These are phyloP conservation scores for Russula sp. DNA, from an alignment of 768 basidiomycete species.

Conservation along the genomic window DNA sequence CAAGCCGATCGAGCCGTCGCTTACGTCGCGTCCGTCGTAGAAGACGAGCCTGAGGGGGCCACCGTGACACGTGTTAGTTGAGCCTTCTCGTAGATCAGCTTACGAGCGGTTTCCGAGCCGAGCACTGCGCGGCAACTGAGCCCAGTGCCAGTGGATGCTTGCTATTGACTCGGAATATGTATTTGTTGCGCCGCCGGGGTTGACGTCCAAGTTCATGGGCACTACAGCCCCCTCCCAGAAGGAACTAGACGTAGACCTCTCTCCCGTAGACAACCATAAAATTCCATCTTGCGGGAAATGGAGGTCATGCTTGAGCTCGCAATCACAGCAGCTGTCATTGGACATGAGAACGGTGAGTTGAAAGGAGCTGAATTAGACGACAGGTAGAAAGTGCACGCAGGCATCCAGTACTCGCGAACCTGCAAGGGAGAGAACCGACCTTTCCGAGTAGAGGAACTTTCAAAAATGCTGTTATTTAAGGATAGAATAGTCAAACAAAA, in stretches of 20 bases:
- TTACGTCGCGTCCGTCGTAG: background rate
- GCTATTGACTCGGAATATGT: background rate
- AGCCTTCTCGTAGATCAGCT: too few relatives aligned
- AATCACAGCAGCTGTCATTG: slow-evolving; percentile 10
- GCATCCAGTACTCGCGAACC: slow-evolving; percentile 9
- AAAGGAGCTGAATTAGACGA: background rate
- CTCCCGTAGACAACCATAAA: slow-evolving; percentile 9
- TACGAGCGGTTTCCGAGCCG: too few relatives aligned
- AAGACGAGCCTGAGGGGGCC: too few relatives aligned
- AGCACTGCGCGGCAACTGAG: too few relatives aligned
- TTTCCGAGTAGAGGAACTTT: too few relatives aligned
- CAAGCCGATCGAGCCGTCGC: slow-evolving; percentile 1
- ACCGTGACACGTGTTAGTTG: too few relatives aligned
- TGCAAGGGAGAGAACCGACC: background rate
- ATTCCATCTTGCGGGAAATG: slow-evolving; percentile 7
- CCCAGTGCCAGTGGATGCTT: too few relatives aligned
- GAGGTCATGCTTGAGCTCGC: background rate
- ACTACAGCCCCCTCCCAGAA: background rate
- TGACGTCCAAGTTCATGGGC: background rate
- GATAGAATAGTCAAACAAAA: background rate
- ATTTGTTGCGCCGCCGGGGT: background rate
- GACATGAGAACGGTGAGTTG: background rate
- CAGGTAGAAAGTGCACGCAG: background rate
- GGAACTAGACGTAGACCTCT: background rate
- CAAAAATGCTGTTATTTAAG: too few relatives aligned